phyloP scores from a whole-genome alignment of 2,329 filamentous ascomycete species.

The Alternaria sp. region DNA sequence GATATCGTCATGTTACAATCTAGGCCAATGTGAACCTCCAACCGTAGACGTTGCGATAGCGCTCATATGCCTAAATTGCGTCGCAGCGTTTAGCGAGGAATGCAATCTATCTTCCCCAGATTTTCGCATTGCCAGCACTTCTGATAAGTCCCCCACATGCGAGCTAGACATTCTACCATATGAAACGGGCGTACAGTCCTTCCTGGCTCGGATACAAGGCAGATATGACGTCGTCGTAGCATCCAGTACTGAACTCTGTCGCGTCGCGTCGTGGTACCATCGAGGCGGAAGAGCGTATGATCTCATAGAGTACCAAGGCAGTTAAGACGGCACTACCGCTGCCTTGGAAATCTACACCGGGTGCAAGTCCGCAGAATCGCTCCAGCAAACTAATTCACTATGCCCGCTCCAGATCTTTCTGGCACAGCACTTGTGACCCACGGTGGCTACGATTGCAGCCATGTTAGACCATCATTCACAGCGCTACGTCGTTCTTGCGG shows the following conservation, averaged over 20 bases:
- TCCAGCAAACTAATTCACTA: not conserved
- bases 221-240: not conserved
- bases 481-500: not conserved
- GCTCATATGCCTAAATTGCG: slow-evolving; percentile 20
- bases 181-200: slow-evolving; percentile 13
- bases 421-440: not conserved
- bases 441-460: not conserved
- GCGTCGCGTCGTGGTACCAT: not conserved
- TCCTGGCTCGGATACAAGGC: not conserved
- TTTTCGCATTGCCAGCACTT: slow-evolving; percentile 9
- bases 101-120: slow-evolving; percentile 18
- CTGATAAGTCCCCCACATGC: not conserved
- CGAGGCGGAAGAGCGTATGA: not conserved
- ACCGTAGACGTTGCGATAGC: slow-evolving; percentile 2
- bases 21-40: not conserved
- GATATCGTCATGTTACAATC: not conserved
- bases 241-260: not conserved
- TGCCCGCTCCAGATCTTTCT: not conserved
- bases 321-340: not conserved
- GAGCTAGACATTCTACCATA: slow-evolving; percentile 19
- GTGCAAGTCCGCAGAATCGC: not conserved
- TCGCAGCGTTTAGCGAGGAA: slow-evolving; percentile 16
- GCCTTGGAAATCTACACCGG: not conserved
- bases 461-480: not conserved
- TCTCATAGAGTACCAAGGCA: not conserved